phyloP scores from a whole-genome alignment of 805 yeast species.

The Wickerhamiella shivajii region DNA sequence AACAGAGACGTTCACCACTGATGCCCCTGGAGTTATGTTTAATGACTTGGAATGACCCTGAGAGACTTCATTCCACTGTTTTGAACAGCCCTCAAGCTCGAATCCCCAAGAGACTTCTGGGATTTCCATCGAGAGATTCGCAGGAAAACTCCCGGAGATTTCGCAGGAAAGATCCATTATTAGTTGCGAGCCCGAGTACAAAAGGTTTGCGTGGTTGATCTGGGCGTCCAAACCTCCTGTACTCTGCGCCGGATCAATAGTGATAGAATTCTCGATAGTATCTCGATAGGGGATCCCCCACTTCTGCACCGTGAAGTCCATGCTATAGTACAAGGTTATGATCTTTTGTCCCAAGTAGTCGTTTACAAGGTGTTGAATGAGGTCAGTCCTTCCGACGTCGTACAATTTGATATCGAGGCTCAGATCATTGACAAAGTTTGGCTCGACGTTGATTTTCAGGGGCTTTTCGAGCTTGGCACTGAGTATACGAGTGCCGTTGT shows the following conservation, averaged over 20 bases:
- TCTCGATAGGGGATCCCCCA: background rate
- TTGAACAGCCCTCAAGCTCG: conserved; percentile 20
- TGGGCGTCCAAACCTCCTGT: conserved; percentile 31
- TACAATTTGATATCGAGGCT: background rate
- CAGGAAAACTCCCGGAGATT: no score
- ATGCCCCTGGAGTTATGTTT: background rate
- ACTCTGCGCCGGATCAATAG: conserved; percentile 2
- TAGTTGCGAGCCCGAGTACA: no score
- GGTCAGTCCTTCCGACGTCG: conserved; percentile 14
- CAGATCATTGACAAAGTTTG: background rate
- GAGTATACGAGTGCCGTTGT: no score
- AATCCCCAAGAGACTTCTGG: conserved; percentile 21
- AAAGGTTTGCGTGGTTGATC: conserved; percentile 53
- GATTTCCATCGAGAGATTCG: no score
- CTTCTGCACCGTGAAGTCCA: background rate
- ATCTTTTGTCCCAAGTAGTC: background rate
- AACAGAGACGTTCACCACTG: conserved; percentile 12
- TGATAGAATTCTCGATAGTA: no score
- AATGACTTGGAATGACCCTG: conserved; percentile 12
- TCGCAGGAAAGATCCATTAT: no score
- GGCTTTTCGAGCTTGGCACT: no score
- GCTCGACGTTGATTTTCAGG: background rate
- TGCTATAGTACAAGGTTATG: background rate
- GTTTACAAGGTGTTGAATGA: conserved; percentile 8
- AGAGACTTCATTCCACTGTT: conserved; percentile 10